These are phyloP conservation scores for Teratosphaeria gauchensis DNA, from an alignment of 2,329 filamentous ascomycete species.

Conservation along the genomic window DNA sequence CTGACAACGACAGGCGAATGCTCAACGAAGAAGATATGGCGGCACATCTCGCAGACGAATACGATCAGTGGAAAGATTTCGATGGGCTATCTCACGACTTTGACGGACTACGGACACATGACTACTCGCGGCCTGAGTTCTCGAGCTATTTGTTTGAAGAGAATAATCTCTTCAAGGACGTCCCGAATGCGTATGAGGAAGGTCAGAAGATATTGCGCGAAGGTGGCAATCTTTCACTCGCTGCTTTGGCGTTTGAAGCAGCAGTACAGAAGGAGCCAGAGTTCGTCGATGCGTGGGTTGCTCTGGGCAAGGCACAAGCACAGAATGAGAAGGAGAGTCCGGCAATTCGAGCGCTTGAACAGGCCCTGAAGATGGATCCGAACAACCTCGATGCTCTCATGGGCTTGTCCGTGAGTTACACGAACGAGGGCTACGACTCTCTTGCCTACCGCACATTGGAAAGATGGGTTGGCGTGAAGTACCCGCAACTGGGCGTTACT, in stretches of 20 bases:
- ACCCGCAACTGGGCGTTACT: constrained; percentile 69
- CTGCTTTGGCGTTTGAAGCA: constrained; percentile 89
- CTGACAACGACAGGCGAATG: constrained; percentile 56
- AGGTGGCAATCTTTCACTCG: constrained; percentile 86
- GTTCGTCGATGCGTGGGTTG: constrained; percentile 88
- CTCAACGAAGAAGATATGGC: constrained; percentile 55
- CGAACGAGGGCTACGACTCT: constrained; percentile 96
- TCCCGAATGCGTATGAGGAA: constrained; percentile 81
- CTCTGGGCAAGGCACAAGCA: constrained; percentile 82
- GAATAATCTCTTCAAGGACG: constrained; percentile 77
- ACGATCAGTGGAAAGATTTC: constrained; percentile 71
- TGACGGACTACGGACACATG: constrained; percentile 35
- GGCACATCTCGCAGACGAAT: constrained; percentile 61
- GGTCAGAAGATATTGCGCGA: constrained; percentile 87
- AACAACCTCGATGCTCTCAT: constrained; percentile 83
- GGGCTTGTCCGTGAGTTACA: constrained; percentile 93
- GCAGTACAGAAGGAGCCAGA: constrained; percentile 81
- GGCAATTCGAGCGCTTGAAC: constrained; percentile 85
- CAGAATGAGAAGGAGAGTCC: constrained; percentile 98
- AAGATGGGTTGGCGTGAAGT: constrained; percentile 93
- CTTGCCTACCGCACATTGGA: constrained; percentile 94
- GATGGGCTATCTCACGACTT: constrained; percentile 62
- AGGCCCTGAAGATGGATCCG: constrained; percentile 78
- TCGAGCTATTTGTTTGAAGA: constrained; percentile 93
- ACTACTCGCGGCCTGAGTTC: constrained; percentile 53